phyloP scores from a whole-genome alignment of 495 filamentous ascomycete species.

The Aspergillus mulundensis region DNA sequence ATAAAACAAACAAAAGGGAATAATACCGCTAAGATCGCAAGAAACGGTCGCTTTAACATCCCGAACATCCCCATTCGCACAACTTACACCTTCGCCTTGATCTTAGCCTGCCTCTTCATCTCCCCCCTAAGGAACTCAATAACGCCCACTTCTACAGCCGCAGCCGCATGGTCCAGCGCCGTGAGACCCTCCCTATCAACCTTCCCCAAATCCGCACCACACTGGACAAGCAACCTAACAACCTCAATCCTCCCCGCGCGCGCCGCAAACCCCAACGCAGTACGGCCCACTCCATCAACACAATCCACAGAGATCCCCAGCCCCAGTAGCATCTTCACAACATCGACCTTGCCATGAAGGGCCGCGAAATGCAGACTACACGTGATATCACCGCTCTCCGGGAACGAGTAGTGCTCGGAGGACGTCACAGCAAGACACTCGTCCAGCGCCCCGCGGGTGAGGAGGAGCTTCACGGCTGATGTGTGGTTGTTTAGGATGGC shows the following conservation, averaged over 20 bases:
- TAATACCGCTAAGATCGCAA: too few species aligned
- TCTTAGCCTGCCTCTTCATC: background rate
- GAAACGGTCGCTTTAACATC: too few species aligned
- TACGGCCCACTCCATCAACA: background rate
- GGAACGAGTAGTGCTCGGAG: background rate
- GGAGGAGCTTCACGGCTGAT: background rate
- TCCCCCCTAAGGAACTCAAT: background rate
- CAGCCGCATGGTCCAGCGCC: background rate
- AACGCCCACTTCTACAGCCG: background rate
- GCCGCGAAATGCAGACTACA: background rate
- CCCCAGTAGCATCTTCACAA: background rate
- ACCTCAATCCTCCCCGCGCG: background rate
- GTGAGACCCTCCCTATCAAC: background rate
- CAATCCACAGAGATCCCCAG: background rate
- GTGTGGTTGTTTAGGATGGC: background rate
- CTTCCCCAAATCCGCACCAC: background rate
- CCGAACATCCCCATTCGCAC: too few species aligned
- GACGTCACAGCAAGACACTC: background rate
- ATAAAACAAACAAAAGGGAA: too few species aligned
- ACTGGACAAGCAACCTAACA: background rate
- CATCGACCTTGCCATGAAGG: background rate
- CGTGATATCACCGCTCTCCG: background rate
- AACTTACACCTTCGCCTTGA: background rate
- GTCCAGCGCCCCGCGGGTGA: background rate
- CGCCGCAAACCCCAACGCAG: background rate